These are phyloP conservation scores for Cercospora sesami DNA, from an alignment of 2,329 filamentous ascomycete genomes.

Conservation along the genomic window DNA sequence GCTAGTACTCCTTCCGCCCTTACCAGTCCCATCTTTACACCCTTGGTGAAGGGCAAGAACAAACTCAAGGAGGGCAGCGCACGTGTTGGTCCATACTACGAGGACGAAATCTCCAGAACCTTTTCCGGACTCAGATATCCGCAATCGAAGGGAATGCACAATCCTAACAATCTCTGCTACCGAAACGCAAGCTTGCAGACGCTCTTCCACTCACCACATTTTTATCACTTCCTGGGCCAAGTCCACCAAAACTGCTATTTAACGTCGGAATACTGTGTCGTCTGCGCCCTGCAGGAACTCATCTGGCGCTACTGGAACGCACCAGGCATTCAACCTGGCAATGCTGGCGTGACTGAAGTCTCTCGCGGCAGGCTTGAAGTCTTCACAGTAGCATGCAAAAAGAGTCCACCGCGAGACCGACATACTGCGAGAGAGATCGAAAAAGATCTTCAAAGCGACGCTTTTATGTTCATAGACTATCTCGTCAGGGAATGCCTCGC, in stretches of 20 bases:
- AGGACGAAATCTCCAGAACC: background rate
- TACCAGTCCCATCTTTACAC: background rate
- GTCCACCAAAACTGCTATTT: slow-evolving; percentile 13
- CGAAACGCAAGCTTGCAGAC: slow-evolving; percentile 19
- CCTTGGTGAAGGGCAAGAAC: too few species aligned
- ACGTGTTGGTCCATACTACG: background rate
- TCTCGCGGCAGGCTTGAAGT: background rate
- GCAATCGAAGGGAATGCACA: slow-evolving; percentile 17
- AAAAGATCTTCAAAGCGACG: slow-evolving; percentile 5
- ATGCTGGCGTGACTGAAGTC: background rate
- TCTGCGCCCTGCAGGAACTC: slow-evolving; percentile 18
- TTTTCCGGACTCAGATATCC: slow-evolving; percentile 2
- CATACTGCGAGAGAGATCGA: background rate
- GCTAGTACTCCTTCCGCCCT: background rate
- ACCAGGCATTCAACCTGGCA: background rate
- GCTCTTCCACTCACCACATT: slow-evolving; percentile 18
- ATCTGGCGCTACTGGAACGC: background rate
- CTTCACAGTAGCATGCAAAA: background rate
- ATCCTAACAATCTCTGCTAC: slow-evolving; percentile 19
- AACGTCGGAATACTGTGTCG: slow-evolving; percentile 6
- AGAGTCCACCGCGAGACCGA: background rate
- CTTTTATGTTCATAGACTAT: slow-evolving; percentile 14
- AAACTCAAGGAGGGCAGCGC: background rate
- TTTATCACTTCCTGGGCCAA: slow-evolving; percentile 14
- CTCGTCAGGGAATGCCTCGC: background rate